Evolutionary conservation across 257 asterid species (phyloP).

Genomic region (Ilex asprella): DNA sequence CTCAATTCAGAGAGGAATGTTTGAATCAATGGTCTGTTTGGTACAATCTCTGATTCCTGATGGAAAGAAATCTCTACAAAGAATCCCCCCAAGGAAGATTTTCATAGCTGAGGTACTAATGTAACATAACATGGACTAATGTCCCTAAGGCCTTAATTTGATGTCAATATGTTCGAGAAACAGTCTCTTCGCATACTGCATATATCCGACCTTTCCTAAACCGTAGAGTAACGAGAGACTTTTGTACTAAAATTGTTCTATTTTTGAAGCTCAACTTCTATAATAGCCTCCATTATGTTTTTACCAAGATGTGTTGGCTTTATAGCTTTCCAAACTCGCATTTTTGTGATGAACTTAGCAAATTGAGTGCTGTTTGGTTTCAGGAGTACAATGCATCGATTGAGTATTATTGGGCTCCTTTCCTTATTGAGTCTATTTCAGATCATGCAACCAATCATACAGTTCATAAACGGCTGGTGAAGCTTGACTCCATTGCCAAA

Average conservation of each 20-base stretch:
- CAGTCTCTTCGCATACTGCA: too few species aligned
- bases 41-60: slow-evolving; percentile 54
- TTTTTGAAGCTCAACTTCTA: too few species aligned
- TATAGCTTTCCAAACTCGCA: too few species aligned
- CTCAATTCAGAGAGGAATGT: slow-evolving; percentile 89
- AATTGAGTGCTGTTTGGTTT: not conserved
- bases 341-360: too few species aligned
- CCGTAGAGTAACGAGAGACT: too few species aligned
- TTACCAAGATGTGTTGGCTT: not conserved
- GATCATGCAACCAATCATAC: slow-evolving; percentile 79
- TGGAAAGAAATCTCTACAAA: slow-evolving; percentile 41
- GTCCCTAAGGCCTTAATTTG: too few species aligned
- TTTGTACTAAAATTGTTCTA: too few species aligned
- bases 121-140: too few species aligned
- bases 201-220: too few species aligned
- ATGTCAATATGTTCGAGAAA: too few species aligned
- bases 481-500: slow-evolving; percentile 66
- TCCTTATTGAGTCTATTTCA: slow-evolving; percentile 73
- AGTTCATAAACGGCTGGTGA: slow-evolving; percentile 57
- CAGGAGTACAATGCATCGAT: slow-evolving; percentile 78
- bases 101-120: slow-evolving; percentile 59
- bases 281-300: too few species aligned
- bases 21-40: slow-evolving; percentile 86
- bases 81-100: slow-evolving; percentile 71
- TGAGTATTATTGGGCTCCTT: slow-evolving; percentile 97